A percentile compares a stretch with the other conserved stretches of the same genome.
phyloP scores from a whole-genome alignment of 805 yeast species.

The Starmerella ratchasimensis region DNA sequence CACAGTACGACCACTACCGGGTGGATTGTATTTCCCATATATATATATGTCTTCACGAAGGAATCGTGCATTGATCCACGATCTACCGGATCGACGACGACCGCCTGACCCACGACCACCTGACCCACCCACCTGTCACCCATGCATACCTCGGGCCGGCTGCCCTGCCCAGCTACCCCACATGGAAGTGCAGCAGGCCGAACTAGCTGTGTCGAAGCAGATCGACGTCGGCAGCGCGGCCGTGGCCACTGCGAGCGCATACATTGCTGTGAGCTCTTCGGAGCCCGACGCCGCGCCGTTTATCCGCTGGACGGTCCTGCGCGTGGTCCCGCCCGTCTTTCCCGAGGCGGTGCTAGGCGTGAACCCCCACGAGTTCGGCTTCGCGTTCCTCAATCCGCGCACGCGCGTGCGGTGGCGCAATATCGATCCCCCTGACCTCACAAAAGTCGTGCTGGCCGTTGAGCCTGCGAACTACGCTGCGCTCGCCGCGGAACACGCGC shows the following conservation, averaged over 20 bases:
- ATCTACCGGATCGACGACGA: too few relatives aligned
- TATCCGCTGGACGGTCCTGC: slow-evolving; percentile 11
- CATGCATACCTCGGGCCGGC: too few relatives aligned
- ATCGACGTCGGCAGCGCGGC: slow-evolving; percentile 4
- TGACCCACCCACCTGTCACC: too few relatives aligned
- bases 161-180: too few relatives aligned
- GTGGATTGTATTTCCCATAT: too few relatives aligned
- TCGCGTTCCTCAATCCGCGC: slow-evolving; percentile 1
- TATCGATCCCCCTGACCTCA: slow-evolving; percentile 23
- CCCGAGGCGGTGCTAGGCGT: not conserved
- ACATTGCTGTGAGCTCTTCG: slow-evolving; percentile 12
- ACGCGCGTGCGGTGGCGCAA: slow-evolving; percentile 5
- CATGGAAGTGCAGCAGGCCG: not conserved
- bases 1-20: too few relatives aligned
- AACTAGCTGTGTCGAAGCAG: not conserved
- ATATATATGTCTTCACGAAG: too few relatives aligned
- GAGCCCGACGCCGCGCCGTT: slow-evolving; percentile 7
- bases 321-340: not conserved
- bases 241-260: slow-evolving; percentile 1
- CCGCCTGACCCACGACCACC: too few relatives aligned
- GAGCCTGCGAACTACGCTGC: slow-evolving; percentile 37
- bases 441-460: slow-evolving; percentile 31
- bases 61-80: too few relatives aligned
- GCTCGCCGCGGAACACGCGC: slow-evolving; percentile 28
- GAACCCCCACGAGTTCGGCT: slow-evolving; percentile 6